phyloP scores from a whole-genome alignment of 176 grass and related monocot species.

The Saccharum officinarum region DNA sequence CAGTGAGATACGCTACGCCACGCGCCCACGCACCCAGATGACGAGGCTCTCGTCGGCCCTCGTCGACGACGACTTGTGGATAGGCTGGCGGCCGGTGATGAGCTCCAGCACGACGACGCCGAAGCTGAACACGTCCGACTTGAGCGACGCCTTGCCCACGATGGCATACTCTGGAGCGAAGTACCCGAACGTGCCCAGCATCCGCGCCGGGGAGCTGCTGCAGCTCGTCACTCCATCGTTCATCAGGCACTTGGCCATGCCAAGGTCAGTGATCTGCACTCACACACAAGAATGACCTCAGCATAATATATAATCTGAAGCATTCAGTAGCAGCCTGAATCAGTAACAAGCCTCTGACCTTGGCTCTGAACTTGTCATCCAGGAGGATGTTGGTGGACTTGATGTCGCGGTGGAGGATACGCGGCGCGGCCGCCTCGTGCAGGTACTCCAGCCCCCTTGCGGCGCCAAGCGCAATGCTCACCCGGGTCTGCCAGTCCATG shows the following conservation, averaged over 20 bases:
- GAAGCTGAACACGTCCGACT: conserved; percentile 99
- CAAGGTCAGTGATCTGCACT: conserved; percentile 84
- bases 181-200: conserved; percentile 97
- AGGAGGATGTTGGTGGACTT: conserved; percentile 98
- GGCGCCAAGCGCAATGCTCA: conserved; percentile 67
- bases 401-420: conserved; percentile 95
- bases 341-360: conserved; percentile 34
- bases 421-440: conserved; percentile 90
- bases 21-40: conserved; percentile 26
- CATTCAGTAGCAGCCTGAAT: neutral
- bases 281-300: neutral
- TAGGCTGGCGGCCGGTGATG: conserved; percentile 80
- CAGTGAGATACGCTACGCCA: too few species aligned
- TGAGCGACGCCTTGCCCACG: conserved; percentile 87
- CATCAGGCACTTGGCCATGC: conserved; percentile 94
- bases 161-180: conserved; percentile 98
- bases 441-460: conserved; percentile 95
- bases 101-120: conserved; percentile 93
- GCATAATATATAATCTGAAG: neutral
- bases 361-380: conserved; percentile 71
- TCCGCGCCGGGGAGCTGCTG: conserved; percentile 86
- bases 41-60: conserved; percentile 86
- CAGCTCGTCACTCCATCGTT: conserved; percentile 84
- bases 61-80: conserved; percentile 60
- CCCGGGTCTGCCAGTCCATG: conserved; percentile 86